These are phyloP conservation scores for Hippophae rhamnoides DNA, from an alignment of 306 rosid species.

Conservation along the genomic window DNA sequence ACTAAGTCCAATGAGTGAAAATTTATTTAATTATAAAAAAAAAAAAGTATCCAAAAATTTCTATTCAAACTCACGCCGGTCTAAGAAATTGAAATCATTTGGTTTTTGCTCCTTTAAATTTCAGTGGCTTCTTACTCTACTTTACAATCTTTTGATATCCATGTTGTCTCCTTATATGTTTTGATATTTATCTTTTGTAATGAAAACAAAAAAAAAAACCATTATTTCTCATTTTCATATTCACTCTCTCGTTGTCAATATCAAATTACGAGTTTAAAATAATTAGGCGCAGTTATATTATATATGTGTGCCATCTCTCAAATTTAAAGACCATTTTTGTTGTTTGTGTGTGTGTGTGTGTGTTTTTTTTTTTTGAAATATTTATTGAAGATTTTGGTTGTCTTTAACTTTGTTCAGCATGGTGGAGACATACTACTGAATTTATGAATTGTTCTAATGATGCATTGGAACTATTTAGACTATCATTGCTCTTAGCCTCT, in stretches of 20 bases:
- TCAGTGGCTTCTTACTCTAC: slow-evolving; percentile 9
- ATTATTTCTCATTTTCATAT: too few species aligned
- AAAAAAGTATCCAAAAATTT: neutral
- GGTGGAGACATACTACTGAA: slow-evolving; percentile 35
- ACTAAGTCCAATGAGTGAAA: too few species aligned
- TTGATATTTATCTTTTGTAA: neutral
- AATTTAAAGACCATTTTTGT: too few species aligned
- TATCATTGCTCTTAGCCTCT: neutral
- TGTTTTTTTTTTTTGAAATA: too few species aligned
- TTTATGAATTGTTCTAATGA: slow-evolving; percentile 15
- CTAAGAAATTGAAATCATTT: slow-evolving; percentile 2
- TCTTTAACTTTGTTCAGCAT: slow-evolving; percentile 28
- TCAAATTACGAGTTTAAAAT: too few species aligned
- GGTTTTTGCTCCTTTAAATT: neutral
- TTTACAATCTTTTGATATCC: neutral
- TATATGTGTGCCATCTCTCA: too few species aligned
- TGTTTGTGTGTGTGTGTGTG: too few species aligned
- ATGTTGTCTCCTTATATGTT: neutral
- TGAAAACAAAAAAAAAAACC: too few species aligned
- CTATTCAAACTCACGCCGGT: slow-evolving; percentile 37
- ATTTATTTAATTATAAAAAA: too few species aligned
- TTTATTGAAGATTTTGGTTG: neutral
- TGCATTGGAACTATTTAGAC: neutral
- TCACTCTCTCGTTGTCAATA: too few species aligned
- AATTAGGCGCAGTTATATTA: neutral